A percentile compares a stretch with the other conserved stretches of the same genome.
phyloP scores from a whole-genome alignment of 2,329 filamentous ascomycete species.

The Sclerotinia nivalis region DNA sequence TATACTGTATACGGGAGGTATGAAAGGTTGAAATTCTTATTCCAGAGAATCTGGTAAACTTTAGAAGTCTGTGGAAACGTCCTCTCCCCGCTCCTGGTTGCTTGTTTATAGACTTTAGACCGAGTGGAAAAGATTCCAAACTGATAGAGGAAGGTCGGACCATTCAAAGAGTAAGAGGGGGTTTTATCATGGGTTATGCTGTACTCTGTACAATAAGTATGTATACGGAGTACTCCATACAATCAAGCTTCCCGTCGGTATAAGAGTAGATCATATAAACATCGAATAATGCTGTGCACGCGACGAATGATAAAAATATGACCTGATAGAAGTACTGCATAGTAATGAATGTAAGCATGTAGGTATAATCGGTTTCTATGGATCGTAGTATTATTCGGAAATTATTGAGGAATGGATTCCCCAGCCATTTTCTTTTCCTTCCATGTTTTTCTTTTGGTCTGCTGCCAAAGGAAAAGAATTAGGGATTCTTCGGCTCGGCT shows the following conservation, averaged over 20 bases:
- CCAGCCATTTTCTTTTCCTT: constrained; percentile 14
- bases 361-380: neutral
- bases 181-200: neutral
- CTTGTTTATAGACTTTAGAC: neutral
- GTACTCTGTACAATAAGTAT: neutral
- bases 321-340: neutral
- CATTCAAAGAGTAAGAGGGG: neutral
- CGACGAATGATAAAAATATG: no score
- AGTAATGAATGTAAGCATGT: neutral
- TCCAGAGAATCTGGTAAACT: neutral
- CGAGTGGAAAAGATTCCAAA: neutral
- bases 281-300: neutral
- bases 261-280: neutral
- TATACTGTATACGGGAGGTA: no score
- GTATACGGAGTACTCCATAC: neutral
- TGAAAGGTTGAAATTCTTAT: no score
- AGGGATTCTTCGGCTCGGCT: neutral
- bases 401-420: constrained; percentile 12
- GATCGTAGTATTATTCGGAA: neutral
- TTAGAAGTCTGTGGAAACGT: neutral
- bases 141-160: neutral
- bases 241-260: constrained; percentile 12
- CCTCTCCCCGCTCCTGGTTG: neutral
- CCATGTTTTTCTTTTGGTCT: neutral
- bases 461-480: neutral